Conservation (phyloP, 768 basidiomycete genomes). For the Agaricus blazei region DNA sequence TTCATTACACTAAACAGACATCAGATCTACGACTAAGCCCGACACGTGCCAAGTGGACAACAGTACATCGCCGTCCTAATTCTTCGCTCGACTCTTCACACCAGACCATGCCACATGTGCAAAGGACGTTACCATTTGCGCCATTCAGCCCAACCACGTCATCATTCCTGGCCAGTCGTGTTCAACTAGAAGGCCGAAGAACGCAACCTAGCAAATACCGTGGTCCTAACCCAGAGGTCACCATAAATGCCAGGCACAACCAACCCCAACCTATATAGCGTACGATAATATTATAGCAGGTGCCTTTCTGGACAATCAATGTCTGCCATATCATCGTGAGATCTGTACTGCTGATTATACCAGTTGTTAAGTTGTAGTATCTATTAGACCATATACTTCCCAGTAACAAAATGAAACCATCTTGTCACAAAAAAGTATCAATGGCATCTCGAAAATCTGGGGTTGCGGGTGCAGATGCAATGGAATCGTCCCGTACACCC, state of each 20-base stretch:
- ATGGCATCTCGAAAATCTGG: conserved; percentile 15
- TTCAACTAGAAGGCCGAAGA: not conserved
- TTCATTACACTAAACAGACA: conserved; percentile 8
- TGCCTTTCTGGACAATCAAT: not conserved
- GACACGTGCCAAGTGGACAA: not conserved
- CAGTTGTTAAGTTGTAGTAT: conserved; percentile 3
- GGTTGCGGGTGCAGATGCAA: conserved; percentile 1
- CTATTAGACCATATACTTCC: conserved; percentile 6
- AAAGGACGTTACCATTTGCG: not conserved
- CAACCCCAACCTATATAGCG: not conserved
- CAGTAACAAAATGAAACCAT: not conserved
- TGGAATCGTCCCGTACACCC: not conserved
- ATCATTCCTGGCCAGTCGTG: conserved; percentile 1
- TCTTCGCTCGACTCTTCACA: not conserved
- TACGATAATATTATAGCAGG: not conserved
- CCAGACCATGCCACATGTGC: not conserved
- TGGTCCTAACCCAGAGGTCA: not conserved
- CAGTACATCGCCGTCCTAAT: not conserved
- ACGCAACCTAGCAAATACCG: not conserved
- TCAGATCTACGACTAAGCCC: conserved; percentile 7
- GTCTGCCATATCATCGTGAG: not conserved
- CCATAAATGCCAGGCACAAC: not conserved
- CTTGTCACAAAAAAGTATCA: conserved; percentile 7
- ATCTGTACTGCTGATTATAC: conserved; percentile 5
- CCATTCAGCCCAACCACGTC: not conserved